Evolutionary conservation across 441 rosid species (phyloP).

Genomic region (Croton setiger): DNA sequence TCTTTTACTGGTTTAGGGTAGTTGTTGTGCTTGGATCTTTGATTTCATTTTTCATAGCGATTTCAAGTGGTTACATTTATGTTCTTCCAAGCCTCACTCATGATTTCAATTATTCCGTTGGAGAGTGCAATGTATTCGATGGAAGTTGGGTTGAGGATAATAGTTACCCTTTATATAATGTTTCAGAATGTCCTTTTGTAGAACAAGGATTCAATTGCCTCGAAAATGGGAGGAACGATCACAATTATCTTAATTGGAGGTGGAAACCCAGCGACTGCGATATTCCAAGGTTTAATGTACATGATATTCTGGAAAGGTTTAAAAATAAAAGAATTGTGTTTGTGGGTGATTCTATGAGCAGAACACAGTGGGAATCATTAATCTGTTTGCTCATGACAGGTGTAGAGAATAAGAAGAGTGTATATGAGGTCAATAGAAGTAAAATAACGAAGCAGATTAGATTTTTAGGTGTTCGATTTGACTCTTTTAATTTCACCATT

Average conservation of each 20-base stretch:
- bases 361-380: constrained; percentile 85
- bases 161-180: constrained; percentile 41
- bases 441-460: constrained; percentile 65
- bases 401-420: constrained; percentile 58
- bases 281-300: constrained; percentile 48
- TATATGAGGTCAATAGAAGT: constrained; percentile 67
- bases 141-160: constrained; percentile 43
- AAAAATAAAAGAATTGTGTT: constrained; percentile 64
- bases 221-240: constrained; percentile 55
- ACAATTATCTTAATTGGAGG: constrained; percentile 58
- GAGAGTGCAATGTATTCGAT: constrained; percentile 35
- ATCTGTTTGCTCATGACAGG: constrained; percentile 78
- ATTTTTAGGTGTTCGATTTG: constrained; percentile 61
- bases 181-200: constrained; percentile 61
- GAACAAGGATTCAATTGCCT: constrained; percentile 71
- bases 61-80: constrained; percentile 53
- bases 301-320: constrained; percentile 39
- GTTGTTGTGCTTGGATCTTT: constrained; percentile 46
- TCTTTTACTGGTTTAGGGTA: constrained; percentile 43
- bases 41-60: constrained; percentile 42
- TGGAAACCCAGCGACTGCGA: constrained; percentile 65
- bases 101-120: constrained; percentile 39
- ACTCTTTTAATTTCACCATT: constrained; percentile 56
- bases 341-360: constrained; percentile 80
- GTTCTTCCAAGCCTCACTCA: constrained; percentile 59